These are phyloP conservation scores for Vitis labrusca DNA, from an alignment of 164 flowering plant genomes.

Conservation along the genomic window DNA sequence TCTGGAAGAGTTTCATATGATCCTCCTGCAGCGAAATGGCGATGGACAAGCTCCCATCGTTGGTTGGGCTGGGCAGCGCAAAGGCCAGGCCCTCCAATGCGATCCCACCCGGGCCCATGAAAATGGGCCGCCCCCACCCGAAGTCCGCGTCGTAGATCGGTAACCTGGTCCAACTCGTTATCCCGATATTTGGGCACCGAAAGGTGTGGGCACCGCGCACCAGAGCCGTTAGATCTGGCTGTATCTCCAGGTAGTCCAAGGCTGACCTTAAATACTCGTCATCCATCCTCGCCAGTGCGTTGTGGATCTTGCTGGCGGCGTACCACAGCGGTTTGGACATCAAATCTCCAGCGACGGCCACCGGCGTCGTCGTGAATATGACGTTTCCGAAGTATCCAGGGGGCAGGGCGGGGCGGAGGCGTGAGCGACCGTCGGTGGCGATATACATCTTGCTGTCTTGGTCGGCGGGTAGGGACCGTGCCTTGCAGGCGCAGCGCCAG, in stretches of 20 bases:
- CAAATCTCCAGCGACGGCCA: conserved; percentile 51
- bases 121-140: conserved; percentile 78
- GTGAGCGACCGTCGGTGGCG: conserved; percentile 56
- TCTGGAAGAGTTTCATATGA: conserved; percentile 53
- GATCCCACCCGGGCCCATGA: conserved; percentile 70
- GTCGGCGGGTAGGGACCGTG: conserved; percentile 47
- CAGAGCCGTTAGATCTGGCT: conserved; percentile 52
- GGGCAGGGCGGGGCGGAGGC: conserved; percentile 59
- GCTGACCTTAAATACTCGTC: conserved; percentile 69
- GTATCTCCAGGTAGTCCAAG: conserved; percentile 64
- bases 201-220: conserved; percentile 66
- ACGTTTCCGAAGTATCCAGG: conserved; percentile 69
- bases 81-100: conserved; percentile 58
- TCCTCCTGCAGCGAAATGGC: conserved; percentile 51
- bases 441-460: conserved; percentile 63
- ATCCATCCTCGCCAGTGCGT: conserved; percentile 53
- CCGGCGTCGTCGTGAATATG: conserved; percentile 57
- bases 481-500: conserved; percentile 58
- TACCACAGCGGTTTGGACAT: conserved; percentile 47
- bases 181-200: conserved; percentile 59
- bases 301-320: conserved; percentile 49
- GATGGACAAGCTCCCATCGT: conserved; percentile 65
- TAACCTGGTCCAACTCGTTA: conserved; percentile 64
- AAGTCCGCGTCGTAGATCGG: conserved; percentile 76
- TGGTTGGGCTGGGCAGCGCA: conserved; percentile 48